Evolutionary conservation across 2,329 filamentous ascomycete genomes (phyloP).

Genomic region (Phaeosphaeriaceae sp.): DNA sequence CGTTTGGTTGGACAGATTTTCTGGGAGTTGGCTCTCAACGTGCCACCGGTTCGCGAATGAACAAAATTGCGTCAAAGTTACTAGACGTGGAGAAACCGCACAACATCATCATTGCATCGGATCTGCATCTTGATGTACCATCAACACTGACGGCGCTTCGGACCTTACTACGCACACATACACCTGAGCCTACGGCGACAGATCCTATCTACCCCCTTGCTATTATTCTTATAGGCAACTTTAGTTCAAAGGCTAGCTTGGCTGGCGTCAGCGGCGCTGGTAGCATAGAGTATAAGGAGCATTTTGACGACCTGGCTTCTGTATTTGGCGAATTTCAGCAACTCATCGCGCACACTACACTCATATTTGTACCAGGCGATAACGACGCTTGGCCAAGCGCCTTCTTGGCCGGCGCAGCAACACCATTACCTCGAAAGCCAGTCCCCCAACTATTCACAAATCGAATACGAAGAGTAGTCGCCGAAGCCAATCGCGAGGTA

Average conservation of each 20-base stretch:
- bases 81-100: slow-evolving; percentile 53
- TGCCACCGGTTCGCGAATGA: slow-evolving; percentile 82
- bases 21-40: slow-evolving; percentile 89
- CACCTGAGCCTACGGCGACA: slow-evolving; percentile 57
- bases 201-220: slow-evolving; percentile 71
- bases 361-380: slow-evolving; percentile 93
- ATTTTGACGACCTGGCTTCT: slow-evolving; percentile 86
- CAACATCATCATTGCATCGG: slow-evolving; percentile 77
- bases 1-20: slow-evolving; percentile 96
- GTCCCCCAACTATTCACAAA: slow-evolving; percentile 92
- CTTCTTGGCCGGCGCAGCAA: slow-evolving; percentile 77
- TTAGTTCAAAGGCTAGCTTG: slow-evolving; percentile 65
- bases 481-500: slow-evolving; percentile 74
- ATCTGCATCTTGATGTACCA: slow-evolving; percentile 85
- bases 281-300: slow-evolving; percentile 96
- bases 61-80: slow-evolving; percentile 74
- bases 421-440: slow-evolving; percentile 70
- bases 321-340: slow-evolving; percentile 82
- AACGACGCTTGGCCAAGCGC: slow-evolving; percentile 97
- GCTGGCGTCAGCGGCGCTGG: slow-evolving; percentile 72
- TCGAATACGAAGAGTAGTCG: slow-evolving; percentile 80
- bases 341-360: slow-evolving; percentile 79
- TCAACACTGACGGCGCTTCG: slow-evolving; percentile 80
- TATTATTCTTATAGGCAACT: slow-evolving; percentile 87
- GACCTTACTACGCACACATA: slow-evolving; percentile 78